Percentiles rank a stretch among this genome's conserved stretches.
These are phyloP conservation scores for Petunia axillaris DNA, from an alignment of 257 asterid species.

Conservation along the genomic window DNA sequence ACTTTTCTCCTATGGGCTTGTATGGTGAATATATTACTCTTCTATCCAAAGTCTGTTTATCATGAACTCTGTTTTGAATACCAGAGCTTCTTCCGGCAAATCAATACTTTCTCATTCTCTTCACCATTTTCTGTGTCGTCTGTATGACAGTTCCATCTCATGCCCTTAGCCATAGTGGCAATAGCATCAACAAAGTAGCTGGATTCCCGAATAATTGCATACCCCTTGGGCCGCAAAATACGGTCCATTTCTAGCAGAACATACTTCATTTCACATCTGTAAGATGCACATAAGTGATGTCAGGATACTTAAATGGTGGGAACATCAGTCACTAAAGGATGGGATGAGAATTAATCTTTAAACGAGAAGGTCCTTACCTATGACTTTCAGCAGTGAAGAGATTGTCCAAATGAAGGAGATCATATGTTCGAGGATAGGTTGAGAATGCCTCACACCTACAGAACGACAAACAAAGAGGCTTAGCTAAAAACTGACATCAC, in stretches of 20 bases:
- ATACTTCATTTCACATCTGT: slow-evolving; percentile 94
- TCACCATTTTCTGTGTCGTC: slow-evolving; percentile 74
- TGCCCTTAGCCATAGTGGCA: slow-evolving; percentile 74
- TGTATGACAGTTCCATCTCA: slow-evolving; percentile 90
- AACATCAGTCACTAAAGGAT: background rate
- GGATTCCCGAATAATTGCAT: slow-evolving; percentile 80
- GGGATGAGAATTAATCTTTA: background rate
- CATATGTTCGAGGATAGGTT: slow-evolving; percentile 95
- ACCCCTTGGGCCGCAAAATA: slow-evolving; percentile 85
- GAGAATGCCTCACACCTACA: slow-evolving; percentile 97
- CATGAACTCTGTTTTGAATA: slow-evolving; percentile 64
- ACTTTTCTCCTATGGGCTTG: slow-evolving; percentile 40
- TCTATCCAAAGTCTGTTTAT: slow-evolving; percentile 31
- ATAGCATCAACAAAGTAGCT: slow-evolving; percentile 68
- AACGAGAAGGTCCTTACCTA: slow-evolving; percentile 46
- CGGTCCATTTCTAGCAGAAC: slow-evolving; percentile 96
- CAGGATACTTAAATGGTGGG: background rate
- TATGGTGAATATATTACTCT: slow-evolving; percentile 40
- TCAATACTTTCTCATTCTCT: slow-evolving; percentile 72
- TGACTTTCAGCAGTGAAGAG: slow-evolving; percentile 92
- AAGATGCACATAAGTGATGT: slow-evolving; percentile 6
- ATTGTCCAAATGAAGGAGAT: slow-evolving; percentile 86
- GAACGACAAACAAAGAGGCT: slow-evolving; percentile 22
- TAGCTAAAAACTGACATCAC: slow-evolving; percentile 15
- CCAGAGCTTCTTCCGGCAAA: slow-evolving; percentile 99